Conservation (phyloP, 345 rosid genomes). For the Sisymbrium altissimum region DNA sequence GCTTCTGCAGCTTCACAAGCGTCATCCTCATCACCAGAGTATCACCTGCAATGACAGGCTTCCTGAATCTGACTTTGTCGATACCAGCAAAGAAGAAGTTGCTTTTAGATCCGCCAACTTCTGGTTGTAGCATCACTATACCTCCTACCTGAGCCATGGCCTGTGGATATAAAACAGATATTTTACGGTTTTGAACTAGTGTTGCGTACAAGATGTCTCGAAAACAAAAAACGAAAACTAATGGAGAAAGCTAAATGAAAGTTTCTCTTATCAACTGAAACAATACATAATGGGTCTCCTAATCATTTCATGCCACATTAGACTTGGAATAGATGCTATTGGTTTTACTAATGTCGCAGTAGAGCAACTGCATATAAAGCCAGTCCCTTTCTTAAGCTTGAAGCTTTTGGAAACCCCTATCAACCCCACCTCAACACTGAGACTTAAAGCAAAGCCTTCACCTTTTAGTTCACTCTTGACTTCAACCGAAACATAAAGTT, state of each 20-base stretch:
- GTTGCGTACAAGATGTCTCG: not conserved
- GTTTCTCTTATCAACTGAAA: not conserved
- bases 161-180: slow-evolving; percentile 35
- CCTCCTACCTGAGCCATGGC: slow-evolving; percentile 99
- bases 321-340: not conserved
- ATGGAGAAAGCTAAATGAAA: not conserved
- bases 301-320: not conserved
- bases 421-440: not conserved
- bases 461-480: not conserved
- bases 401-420: not conserved
- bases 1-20: slow-evolving; percentile 73
- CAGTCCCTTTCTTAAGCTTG: not conserved
- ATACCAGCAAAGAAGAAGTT: slow-evolving; percentile 92
- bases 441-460: not conserved
- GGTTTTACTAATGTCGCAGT: not conserved
- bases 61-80: slow-evolving; percentile 91
- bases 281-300: not conserved
- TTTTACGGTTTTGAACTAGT: not conserved
- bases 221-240: not conserved
- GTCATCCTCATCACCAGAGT: slow-evolving; percentile 98
- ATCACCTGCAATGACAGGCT: slow-evolving; percentile 96
- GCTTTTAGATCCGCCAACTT: slow-evolving; percentile 74
- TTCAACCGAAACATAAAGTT: not conserved
- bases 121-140: slow-evolving; percentile 87
- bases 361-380: not conserved